These are phyloP conservation scores for Fusarium bulbicola DNA, from an alignment of 2,329 filamentous ascomycete species.

Conservation along the genomic window DNA sequence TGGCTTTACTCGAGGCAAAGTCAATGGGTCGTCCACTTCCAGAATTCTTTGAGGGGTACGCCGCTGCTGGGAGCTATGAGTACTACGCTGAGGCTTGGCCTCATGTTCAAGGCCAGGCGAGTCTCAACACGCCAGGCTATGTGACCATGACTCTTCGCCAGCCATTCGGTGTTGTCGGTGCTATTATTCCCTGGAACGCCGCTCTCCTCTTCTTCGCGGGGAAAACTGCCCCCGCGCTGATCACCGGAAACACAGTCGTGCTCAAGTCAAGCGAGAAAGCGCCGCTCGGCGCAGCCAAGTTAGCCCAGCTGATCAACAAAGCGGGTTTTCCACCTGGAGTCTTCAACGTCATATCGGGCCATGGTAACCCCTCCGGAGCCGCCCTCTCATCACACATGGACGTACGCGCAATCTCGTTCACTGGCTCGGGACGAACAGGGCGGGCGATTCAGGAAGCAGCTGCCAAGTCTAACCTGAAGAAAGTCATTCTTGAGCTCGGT, in stretches of 20 bases:
- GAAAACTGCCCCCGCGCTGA: conserved; percentile 47
- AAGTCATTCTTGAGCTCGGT: conserved; percentile 73
- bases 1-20: conserved; percentile 46
- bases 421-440: conserved; percentile 76
- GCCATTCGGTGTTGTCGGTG: conserved; percentile 61
- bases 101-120: conserved; percentile 55
- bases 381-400: conserved; percentile 73
- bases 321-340: conserved; percentile 81
- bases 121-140: conserved; percentile 58
- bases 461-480: conserved; percentile 69
- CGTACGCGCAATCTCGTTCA: conserved; percentile 80
- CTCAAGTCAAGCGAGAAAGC: conserved; percentile 36
- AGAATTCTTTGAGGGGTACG: conserved; percentile 44
- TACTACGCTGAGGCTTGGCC: conserved; percentile 54
- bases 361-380: conserved; percentile 72
- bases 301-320: conserved; percentile 68
- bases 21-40: conserved; percentile 34
- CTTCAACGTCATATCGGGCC: conserved; percentile 77
- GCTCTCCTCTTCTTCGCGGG: conserved; percentile 55
- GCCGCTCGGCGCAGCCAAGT: conserved; percentile 26
- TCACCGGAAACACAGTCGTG: conserved; percentile 33
- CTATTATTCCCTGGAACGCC: conserved; percentile 69
- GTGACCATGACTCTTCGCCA: conserved; percentile 58
- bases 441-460: conserved; percentile 78
- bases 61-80: conserved; percentile 51